Conservation (phyloP, 768 basidiomycete genomes). For the Vishniacozyma victoriae region DNA sequence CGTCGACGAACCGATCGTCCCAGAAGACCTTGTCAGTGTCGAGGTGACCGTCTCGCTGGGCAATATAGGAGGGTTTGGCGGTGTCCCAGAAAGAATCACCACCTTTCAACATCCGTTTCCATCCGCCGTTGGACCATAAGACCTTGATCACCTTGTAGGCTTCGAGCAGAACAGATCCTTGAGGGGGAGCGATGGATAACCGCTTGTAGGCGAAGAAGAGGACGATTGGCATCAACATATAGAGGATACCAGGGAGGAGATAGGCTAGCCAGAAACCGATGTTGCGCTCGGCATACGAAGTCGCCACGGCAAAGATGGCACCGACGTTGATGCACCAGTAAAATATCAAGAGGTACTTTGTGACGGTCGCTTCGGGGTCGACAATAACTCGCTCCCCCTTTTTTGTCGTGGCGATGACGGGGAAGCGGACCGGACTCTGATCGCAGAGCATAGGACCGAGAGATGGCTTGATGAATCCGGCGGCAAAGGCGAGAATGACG, state of each 20-base stretch:
- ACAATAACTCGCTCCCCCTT: slow-evolving; percentile 35
- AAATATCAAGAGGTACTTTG: slow-evolving; percentile 27
- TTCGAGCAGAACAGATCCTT: slow-evolving; percentile 40
- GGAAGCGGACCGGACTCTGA: slow-evolving; percentile 26
- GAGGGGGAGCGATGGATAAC: slow-evolving; percentile 38
- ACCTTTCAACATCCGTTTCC: slow-evolving; percentile 19
- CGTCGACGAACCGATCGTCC: slow-evolving; percentile 47
- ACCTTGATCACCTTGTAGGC: slow-evolving; percentile 23
- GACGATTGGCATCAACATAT: slow-evolving; percentile 44
- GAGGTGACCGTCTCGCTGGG: slow-evolving; percentile 13
- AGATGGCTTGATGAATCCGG: slow-evolving; percentile 22
- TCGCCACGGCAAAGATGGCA: slow-evolving; percentile 27
- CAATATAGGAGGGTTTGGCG: slow-evolving; percentile 40
- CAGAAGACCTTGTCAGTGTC: slow-evolving; percentile 29
- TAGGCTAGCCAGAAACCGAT: slow-evolving; percentile 39
- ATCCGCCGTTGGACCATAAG: slow-evolving; percentile 29
- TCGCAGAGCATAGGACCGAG: slow-evolving; percentile 42
- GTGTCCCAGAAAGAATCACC: slow-evolving; percentile 39
- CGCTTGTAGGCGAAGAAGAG: slow-evolving; percentile 29
- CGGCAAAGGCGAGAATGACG: slow-evolving; percentile 33
- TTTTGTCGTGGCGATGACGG: slow-evolving; percentile 13
- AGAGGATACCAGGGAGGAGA: slow-evolving; percentile 24
- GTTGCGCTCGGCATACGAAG: slow-evolving; percentile 29
- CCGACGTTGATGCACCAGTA: slow-evolving; percentile 43
- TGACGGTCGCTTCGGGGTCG: slow-evolving; percentile 31